Conservation (phyloP, 2,329 filamentous ascomycete species). For the Monilinia fructicola region DNA sequence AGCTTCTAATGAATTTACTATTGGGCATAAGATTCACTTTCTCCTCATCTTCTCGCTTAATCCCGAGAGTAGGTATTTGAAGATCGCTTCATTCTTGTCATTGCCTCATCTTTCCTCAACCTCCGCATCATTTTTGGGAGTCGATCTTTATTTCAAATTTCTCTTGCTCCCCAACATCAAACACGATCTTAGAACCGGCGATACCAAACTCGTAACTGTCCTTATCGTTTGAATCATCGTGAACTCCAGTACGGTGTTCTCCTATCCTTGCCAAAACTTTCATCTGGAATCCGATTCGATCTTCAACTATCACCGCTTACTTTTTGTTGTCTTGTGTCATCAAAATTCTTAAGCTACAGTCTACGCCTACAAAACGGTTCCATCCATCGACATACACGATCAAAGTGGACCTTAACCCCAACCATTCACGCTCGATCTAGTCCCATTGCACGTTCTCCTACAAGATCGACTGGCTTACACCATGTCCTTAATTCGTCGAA, state of each 20-base stretch:
- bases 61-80: neutral
- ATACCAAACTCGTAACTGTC: neutral
- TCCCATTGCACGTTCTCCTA: neutral
- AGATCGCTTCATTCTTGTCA: neutral
- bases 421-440: neutral
- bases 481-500: neutral
- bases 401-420: too few species aligned
- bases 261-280: neutral
- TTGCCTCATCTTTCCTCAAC: neutral
- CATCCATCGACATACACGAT: neutral
- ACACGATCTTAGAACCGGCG: neutral
- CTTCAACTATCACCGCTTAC: neutral
- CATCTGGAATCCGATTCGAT: neutral
- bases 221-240: neutral
- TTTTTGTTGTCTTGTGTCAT: neutral
- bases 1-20: too few species aligned
- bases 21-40: neutral
- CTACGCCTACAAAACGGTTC: too few species aligned
- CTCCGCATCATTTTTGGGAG: neutral
- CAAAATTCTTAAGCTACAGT: neutral
- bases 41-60: neutral
- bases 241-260: neutral
- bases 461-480: neutral
- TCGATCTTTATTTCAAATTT: slow-evolving; percentile 8
- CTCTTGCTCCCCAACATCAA: neutral